These are phyloP conservation scores for Sclerotiophoma versabilis DNA, from an alignment of 2,329 filamentous ascomycete species.

Conservation along the genomic window DNA sequence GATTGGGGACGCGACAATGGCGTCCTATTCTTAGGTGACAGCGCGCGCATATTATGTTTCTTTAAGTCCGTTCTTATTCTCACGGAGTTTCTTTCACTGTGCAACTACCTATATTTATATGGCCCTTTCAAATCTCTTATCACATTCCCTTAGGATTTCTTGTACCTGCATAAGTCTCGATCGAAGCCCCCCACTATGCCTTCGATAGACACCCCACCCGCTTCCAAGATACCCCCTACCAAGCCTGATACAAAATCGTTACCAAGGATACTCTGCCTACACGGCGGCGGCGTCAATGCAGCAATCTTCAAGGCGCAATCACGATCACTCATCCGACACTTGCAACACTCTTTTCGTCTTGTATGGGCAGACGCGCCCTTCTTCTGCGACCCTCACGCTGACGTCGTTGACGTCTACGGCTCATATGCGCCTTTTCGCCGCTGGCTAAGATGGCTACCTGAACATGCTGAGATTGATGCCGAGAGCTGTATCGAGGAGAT, in stretches of 20 bases:
- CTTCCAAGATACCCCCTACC: slow-evolving; percentile 33
- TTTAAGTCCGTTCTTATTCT: background rate
- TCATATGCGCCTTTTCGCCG: slow-evolving; percentile 70
- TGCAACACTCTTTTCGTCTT: slow-evolving; percentile 69
- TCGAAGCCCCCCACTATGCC: slow-evolving; percentile 6
- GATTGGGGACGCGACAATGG: slow-evolving; percentile 6
- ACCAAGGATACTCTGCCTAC: slow-evolving; percentile 80
- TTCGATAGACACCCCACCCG: slow-evolving; percentile 4
- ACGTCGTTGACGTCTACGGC: slow-evolving; percentile 70
- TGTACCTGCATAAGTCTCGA: too few relatives aligned
- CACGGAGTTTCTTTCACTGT: background rate
- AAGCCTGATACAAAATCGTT: slow-evolving; percentile 40
- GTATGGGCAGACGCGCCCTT: slow-evolving; percentile 77
- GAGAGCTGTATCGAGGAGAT: slow-evolving; percentile 57
- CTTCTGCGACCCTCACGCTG: slow-evolving; percentile 66
- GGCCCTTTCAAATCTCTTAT: background rate
- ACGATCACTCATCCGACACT: slow-evolving; percentile 60
- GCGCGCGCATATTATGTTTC: background rate
- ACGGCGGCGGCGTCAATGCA: slow-evolving; percentile 79
- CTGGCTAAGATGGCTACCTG: slow-evolving; percentile 69
- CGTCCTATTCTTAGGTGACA: slow-evolving; percentile 16
- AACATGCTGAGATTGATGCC: slow-evolving; percentile 63
- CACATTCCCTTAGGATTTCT: background rate
- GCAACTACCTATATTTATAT: background rate
- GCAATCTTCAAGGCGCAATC: slow-evolving; percentile 73